A percentile compares a stretch with the other conserved stretches of the same genome.
Conservation (phyloP, 2,329 filamentous ascomycete genomes). For the Alternaria arbusti region DNA sequence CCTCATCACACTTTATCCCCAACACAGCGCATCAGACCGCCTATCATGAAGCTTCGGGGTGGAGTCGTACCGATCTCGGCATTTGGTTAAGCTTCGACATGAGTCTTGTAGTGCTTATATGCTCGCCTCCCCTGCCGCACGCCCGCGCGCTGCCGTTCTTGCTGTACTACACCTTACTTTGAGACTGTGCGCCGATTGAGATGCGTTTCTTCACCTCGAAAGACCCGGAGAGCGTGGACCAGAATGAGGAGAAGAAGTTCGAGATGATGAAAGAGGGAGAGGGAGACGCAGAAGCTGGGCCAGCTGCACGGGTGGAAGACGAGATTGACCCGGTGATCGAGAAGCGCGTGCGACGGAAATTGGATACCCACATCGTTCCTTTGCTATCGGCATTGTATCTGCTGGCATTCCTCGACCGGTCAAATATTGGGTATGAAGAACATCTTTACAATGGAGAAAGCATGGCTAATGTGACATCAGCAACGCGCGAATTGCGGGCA, state of each 20-base stretch:
- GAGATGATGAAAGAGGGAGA: not conserved
- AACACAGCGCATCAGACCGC: not conserved
- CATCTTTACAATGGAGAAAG: not conserved
- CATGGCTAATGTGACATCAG: slow-evolving; percentile 12
- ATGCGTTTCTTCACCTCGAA: not conserved
- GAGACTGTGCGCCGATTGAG: not conserved
- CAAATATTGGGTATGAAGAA: slow-evolving; percentile 44
- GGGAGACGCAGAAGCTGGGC: slow-evolving; percentile 9
- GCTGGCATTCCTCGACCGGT: slow-evolving; percentile 46
- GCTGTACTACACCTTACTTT: not conserved
- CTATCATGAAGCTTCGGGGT: slow-evolving; percentile 1
- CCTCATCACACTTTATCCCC: slow-evolving; percentile 1
- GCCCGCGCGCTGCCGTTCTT: not conserved
- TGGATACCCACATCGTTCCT: slow-evolving; percentile 41
- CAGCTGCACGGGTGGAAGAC: not conserved
- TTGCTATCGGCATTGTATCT: slow-evolving; percentile 44
- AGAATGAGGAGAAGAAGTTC: not conserved
- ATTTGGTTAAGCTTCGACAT: not conserved
- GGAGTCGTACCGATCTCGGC: not conserved
- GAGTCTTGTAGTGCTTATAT: slow-evolving; percentile 7
- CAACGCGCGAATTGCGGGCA: slow-evolving; percentile 52
- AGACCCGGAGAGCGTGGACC: not conserved
- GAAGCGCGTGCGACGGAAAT: slow-evolving; percentile 36
- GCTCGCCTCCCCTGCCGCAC: not conserved
- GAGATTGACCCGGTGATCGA: slow-evolving; percentile 29